Evolutionary conservation across 371 early-diverging fungal species (phyloP), one percentile per base, ranked within the genome.

Genomic region (Capniomyces stellatus): DNA sequence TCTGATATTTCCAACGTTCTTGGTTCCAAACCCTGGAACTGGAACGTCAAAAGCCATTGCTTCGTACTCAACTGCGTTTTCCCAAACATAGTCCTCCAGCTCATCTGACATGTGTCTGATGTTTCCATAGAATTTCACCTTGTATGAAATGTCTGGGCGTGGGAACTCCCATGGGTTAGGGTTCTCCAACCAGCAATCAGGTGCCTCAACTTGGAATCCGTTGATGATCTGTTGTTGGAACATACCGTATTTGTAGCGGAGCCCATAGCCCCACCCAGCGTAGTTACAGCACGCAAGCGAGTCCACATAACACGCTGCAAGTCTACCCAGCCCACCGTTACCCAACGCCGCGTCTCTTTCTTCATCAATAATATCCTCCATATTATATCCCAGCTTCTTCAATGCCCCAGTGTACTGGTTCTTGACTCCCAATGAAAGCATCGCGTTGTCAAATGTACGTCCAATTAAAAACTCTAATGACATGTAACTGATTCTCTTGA

Each of bases 111-210:
- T 84, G 53, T 76, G 76, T 58, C 73, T 75, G 43, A 88, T 79
- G 58, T 82, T 74, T 24, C 92, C 92, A 58, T 84, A 78, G 68
- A 92, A 92, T 42, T 75, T 77, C 43, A 92, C 80, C 22, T 83
- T 82, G 62, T 90, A 85, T 12, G 76, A 66, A 56, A 76, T 83
- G 71, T 92, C 92, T 19, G 81, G 71, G 31, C 92, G 85, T 60
- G 87, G 81, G 58, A 92, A 73, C 62, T 92, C 92, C 92, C 92
- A 92, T 19, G 92, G 91, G 64, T 92, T 86, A 54, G 79, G 87
- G 63, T 75, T 78, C 62, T 77, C 81, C 43, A 87, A 70, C 87
- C 87, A 87, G 69, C 86, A 87, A 65, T 92, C 91, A 3, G 90
- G 92, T 52, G 75, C 81, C 68, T 91, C 92, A 19, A 75, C 77